phyloP scores from a whole-genome alignment of 768 basidiomycete species.

The Tulasnella sp. region DNA sequence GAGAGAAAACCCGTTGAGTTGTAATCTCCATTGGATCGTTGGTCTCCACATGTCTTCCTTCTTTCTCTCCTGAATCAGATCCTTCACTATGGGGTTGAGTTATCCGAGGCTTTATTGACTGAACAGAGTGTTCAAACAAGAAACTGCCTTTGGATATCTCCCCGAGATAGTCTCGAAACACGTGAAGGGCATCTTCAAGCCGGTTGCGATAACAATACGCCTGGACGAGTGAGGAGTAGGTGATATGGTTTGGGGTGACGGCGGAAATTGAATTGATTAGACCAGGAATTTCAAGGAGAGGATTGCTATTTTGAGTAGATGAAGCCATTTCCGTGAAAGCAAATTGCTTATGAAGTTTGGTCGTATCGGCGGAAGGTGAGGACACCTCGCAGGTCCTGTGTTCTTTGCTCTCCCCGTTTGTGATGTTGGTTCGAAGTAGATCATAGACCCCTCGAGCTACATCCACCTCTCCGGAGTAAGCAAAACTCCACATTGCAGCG shows the following conservation, averaged over 20 bases:
- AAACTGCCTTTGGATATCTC: too few species aligned
- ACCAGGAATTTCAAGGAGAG: conserved; percentile 20
- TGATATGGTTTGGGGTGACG: conserved; percentile 47
- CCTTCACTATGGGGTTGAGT: too few species aligned
- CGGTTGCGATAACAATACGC: conserved; percentile 58
- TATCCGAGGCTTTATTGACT: too few species aligned
- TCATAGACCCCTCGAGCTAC: conserved; percentile 51
- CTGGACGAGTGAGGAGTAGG: conserved; percentile 59
- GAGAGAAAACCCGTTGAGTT: too few species aligned
- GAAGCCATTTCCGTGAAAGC: too few species aligned
- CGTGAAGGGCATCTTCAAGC: conserved; percentile 38
- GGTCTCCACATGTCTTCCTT: too few species aligned
- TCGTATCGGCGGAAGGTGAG: background rate
- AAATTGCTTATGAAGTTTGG: background rate
- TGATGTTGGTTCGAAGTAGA: conserved; percentile 42
- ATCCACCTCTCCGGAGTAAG: conserved; percentile 38
- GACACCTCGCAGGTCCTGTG: conserved; percentile 28
- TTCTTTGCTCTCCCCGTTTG: conserved; percentile 27
- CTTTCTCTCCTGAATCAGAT: too few species aligned
- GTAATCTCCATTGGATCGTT: too few species aligned
- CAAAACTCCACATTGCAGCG: conserved; percentile 57
- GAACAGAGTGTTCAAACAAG: too few species aligned
- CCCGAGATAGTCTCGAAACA: conserved; percentile 40
- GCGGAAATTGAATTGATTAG: conserved; percentile 24
- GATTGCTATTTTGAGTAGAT: too few species aligned